Percentiles rank a stretch among this genome's conserved stretches.
phyloP scores from a whole-genome alignment of 1,284 basidiomycete genomes.

The Stereum hirsutum region DNA sequence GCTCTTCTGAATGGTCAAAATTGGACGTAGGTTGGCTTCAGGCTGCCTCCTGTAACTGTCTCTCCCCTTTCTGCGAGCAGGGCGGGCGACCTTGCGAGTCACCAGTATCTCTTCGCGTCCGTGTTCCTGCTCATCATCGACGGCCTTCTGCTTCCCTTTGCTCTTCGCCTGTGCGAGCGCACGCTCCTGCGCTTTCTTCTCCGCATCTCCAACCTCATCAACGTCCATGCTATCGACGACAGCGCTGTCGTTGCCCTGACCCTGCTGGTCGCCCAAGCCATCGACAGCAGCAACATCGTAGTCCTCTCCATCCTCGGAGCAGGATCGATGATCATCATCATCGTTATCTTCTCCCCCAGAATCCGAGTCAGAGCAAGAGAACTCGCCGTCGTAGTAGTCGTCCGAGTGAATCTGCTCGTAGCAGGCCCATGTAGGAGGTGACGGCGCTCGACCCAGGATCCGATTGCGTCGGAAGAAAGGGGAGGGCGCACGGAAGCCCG shows the following conservation, averaged over 20 bases:
- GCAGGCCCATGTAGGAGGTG: conserved; percentile 77
- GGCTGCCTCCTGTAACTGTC: conserved; percentile 44
- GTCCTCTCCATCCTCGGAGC: conserved; percentile 66
- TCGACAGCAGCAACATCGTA: conserved; percentile 27
- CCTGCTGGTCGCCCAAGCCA: too few relatives aligned
- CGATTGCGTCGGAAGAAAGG: conserved; percentile 56
- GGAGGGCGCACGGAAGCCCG: conserved; percentile 12
- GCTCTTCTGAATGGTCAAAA: conserved; percentile 74
- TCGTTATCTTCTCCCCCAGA: conserved; percentile 58
- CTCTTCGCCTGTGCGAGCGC: conserved; percentile 42
- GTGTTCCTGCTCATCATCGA: conserved; percentile 45
- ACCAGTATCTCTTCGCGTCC: not conserved
- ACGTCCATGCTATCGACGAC: conserved; percentile 51
- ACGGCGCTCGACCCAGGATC: conserved; percentile 66
- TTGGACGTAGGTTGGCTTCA: conserved; percentile 59
- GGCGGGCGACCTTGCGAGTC: conserved; percentile 1
- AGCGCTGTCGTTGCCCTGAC: conserved; percentile 26
- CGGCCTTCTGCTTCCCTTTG: conserved; percentile 72
- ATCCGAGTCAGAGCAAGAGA: conserved; percentile 33
- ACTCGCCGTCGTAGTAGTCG: conserved; percentile 30
- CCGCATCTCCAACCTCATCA: conserved; percentile 31
- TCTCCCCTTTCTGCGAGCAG: conserved; percentile 17
- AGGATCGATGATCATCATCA: conserved; percentile 45
- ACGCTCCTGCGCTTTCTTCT: conserved; percentile 19
- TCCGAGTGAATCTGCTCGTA: conserved; percentile 75